These are phyloP conservation scores for Cyanophora paradoxa DNA, from an alignment of 78 protist species.

Conservation along the genomic window DNA sequence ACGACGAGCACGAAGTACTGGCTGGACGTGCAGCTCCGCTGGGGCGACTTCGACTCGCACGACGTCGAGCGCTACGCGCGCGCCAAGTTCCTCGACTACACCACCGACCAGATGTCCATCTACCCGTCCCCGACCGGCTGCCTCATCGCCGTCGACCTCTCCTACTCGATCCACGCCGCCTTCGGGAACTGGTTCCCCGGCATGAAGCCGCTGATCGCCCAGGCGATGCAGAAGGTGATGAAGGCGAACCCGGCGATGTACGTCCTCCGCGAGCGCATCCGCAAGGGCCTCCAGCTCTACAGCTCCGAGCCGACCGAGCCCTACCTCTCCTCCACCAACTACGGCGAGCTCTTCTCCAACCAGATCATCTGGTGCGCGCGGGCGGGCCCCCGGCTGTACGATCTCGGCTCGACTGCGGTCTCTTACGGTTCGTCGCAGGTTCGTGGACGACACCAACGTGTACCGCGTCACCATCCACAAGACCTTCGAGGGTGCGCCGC, in stretches of 20 bases:
- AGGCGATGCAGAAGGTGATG: slow-evolving; percentile 94
- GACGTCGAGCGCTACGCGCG: slow-evolving; percentile 90
- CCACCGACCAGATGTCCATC: slow-evolving; percentile 89
- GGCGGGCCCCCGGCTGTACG: too few species aligned
- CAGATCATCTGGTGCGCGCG: slow-evolving; percentile 81
- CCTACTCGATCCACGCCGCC: slow-evolving; percentile 85
- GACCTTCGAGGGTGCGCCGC: slow-evolving; percentile 87
- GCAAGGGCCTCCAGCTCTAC: slow-evolving; percentile 98
- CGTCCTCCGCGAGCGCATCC: slow-evolving; percentile 97
- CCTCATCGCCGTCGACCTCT: slow-evolving; percentile 95
- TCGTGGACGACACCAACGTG: slow-evolving; percentile 99
- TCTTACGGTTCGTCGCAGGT: slow-evolving; percentile 30
- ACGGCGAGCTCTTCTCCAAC: slow-evolving; percentile 94
- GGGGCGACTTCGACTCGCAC: slow-evolving; percentile 96
- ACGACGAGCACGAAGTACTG: slow-evolving; percentile 87
- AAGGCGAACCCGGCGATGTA: slow-evolving; percentile 94
- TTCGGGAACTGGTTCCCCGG: slow-evolving; percentile 98
- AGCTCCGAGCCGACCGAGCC: slow-evolving; percentile 78
- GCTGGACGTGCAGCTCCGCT: slow-evolving; percentile 99
- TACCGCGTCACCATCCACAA: slow-evolving; percentile 98
- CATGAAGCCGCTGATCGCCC: slow-evolving; percentile 75
- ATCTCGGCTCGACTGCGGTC: too few species aligned
- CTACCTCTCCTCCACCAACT: slow-evolving; percentile 80
- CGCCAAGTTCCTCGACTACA: slow-evolving; percentile 97
- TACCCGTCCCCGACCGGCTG: slow-evolving; percentile 99